These are phyloP conservation scores for Protomyces inundatus DNA, from an alignment of 1,139 yeast genomes.

Conservation along the genomic window DNA sequence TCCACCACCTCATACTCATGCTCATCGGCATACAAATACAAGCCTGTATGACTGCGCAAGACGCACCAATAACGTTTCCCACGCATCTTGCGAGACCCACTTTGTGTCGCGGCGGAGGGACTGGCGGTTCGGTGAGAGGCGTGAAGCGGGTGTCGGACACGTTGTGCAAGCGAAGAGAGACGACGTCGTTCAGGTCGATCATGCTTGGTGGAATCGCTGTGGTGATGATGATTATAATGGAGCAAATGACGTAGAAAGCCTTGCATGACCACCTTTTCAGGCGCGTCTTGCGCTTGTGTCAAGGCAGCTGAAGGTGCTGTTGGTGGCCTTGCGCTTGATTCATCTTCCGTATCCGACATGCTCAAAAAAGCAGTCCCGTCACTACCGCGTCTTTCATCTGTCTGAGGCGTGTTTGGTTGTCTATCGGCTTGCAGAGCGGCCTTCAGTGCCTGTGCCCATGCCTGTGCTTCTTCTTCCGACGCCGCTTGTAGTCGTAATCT, in stretches of 20 bases:
- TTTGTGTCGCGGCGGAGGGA: not conserved
- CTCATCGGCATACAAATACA: not conserved
- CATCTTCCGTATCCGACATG: not conserved
- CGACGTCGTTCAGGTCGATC: not conserved
- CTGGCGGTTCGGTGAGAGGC: not conserved
- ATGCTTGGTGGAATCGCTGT: not conserved
- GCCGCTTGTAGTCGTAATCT: constrained; percentile 47
- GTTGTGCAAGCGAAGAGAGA: not conserved
- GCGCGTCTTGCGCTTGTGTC: not conserved
- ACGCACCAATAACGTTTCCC: not conserved
- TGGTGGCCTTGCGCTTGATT: not conserved
- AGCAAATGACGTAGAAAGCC: constrained; percentile 4
- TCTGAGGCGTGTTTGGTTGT: not conserved
- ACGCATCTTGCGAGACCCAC: not conserved
- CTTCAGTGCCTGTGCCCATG: constrained; percentile 45
- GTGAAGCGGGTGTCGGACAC: not conserved
- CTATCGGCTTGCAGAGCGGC: constrained; percentile 35
- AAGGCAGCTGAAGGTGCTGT: not conserved
- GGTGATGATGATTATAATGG: not conserved
- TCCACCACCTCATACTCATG: not conserved
- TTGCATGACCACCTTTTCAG: constrained; percentile 24
- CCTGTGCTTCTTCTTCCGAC: constrained; percentile 39
- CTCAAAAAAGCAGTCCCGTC: not conserved
- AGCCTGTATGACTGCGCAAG: not conserved
- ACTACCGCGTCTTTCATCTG: not conserved